Conservation (phyloP, 129 eudicot species). For the Apium graveolens region DNA sequence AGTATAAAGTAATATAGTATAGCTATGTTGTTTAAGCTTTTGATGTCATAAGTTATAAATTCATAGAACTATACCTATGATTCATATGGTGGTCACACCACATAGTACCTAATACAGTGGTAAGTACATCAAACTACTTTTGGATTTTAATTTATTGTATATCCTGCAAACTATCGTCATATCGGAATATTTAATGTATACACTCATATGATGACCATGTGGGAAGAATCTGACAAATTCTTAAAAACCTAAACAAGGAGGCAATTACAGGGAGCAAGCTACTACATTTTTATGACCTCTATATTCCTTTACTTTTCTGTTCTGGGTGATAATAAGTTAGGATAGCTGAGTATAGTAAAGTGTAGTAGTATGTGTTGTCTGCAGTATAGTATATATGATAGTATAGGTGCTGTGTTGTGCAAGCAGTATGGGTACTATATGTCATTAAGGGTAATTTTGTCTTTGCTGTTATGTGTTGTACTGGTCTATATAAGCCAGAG, state of each 20-base stretch:
- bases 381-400: no score
- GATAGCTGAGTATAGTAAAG: no score
- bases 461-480: no score
- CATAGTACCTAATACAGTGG: not conserved
- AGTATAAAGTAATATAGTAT: not conserved
- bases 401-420: no score
- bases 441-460: no score
- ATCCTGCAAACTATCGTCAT: not conserved
- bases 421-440: no score
- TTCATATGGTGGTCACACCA: not conserved
- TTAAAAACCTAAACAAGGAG: not conserved
- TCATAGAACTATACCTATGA: not conserved
- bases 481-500: no score
- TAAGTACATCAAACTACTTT: not conserved
- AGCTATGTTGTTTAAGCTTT: not conserved
- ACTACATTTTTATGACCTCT: not conserved
- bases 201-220: not conserved
- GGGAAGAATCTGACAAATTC: not conserved
- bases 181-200: not conserved
- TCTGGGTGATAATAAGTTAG: not conserved
- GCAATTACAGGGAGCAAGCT: not conserved
- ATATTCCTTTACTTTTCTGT: not conserved
- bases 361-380: no score
- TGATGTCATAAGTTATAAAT: not conserved
- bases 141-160: not conserved